Evolutionary conservation across 768 basidiomycete genomes (phyloP).

Genomic region (Kwoniella dendrophila): DNA sequence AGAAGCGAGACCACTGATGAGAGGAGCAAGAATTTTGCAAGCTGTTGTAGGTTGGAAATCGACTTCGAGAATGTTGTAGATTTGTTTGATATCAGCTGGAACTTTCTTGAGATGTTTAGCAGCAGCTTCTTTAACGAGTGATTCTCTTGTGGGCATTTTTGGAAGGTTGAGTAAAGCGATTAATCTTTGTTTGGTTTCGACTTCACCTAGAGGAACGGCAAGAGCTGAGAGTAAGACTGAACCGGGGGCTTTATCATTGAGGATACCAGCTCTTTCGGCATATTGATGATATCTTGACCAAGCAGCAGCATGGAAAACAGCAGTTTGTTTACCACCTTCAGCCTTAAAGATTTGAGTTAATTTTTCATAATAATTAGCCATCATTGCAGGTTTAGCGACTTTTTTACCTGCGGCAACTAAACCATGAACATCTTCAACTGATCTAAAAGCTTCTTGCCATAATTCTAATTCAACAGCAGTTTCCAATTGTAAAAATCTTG

Average conservation of each 20-base stretch:
- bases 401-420: constrained; percentile 78
- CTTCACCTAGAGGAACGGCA: constrained; percentile 76
- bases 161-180: constrained; percentile 81
- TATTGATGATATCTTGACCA: constrained; percentile 81
- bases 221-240: constrained; percentile 91
- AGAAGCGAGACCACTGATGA: constrained; percentile 62
- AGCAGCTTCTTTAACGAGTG: constrained; percentile 83
- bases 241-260: constrained; percentile 75
- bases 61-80: constrained; percentile 87
- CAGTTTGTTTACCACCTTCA: constrained; percentile 67
- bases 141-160: constrained; percentile 81
- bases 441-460: constrained; percentile 98
- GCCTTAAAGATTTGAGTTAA: constrained; percentile 94
- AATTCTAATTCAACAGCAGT: constrained; percentile 96
- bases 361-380: constrained; percentile 99
- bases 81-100: constrained; percentile 69
- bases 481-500: constrained; percentile 93
- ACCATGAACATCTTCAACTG: constrained; percentile 96
- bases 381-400: constrained; percentile 88
- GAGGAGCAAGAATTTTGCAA: constrained; percentile 73
- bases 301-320: constrained; percentile 93
- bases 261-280: constrained; percentile 62
- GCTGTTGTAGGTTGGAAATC: constrained; percentile 90
- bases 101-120: constrained; percentile 76
- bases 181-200: constrained; percentile 69